phyloP scores from a whole-genome alignment of 768 basidiomycete species.

The Tulasnella sp. region DNA sequence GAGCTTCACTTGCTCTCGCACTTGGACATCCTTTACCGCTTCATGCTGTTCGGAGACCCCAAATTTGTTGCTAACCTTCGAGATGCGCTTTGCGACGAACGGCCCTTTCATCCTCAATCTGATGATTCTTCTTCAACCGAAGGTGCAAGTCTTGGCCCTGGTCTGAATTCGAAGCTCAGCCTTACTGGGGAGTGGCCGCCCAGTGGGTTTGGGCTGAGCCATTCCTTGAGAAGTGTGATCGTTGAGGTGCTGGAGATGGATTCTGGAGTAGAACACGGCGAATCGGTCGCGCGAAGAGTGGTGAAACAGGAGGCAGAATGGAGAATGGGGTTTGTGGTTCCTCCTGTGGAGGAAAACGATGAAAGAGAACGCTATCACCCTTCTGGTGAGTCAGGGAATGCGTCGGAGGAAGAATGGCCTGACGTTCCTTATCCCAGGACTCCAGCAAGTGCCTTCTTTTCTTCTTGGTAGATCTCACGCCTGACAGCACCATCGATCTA shows the following conservation, averaged over 20 bases:
- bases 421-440: conserved; percentile 35
- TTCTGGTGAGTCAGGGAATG: conserved; percentile 52
- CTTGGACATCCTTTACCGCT: conserved; percentile 40
- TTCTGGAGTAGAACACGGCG: conserved; percentile 9
- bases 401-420: background rate
- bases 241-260: conserved; percentile 64
- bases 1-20: conserved; percentile 71
- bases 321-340: conserved; percentile 73
- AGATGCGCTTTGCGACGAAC: conserved; percentile 73
- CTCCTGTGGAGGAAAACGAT: conserved; percentile 52
- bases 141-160: conserved; percentile 53
- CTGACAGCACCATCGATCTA: conserved; percentile 36
- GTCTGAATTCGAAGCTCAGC: conserved; percentile 67
- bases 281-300: conserved; percentile 19
- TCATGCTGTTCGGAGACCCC: conserved; percentile 38
- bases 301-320: conserved; percentile 39
- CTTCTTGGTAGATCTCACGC: background rate
- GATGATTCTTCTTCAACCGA: conserved; percentile 36
- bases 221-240: conserved; percentile 77
- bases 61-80: conserved; percentile 65
- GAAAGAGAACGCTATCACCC: conserved; percentile 71
- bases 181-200: conserved; percentile 82
- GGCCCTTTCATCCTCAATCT: conserved; percentile 40
- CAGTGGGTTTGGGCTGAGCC: conserved; percentile 77
- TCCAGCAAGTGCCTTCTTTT: conserved; percentile 45